Conservation (phyloP, 2,329 filamentous ascomycete genomes). For the Fusarium mundagurra region DNA sequence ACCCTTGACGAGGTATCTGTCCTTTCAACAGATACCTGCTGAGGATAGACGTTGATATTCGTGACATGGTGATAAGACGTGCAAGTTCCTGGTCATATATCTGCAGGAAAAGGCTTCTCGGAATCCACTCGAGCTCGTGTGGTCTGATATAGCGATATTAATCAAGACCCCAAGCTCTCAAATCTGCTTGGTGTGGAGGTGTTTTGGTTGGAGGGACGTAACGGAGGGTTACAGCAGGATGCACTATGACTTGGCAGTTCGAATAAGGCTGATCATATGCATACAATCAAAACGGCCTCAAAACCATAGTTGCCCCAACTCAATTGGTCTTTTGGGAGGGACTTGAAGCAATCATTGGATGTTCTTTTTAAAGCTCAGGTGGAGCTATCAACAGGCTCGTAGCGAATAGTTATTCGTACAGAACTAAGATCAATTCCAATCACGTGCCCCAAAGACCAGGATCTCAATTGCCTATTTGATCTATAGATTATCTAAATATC, state of each 20-base stretch:
- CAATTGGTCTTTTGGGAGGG: neutral
- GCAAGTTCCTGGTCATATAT: too few relatives aligned
- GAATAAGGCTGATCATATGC: neutral
- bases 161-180: neutral
- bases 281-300: neutral
- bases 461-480: neutral
- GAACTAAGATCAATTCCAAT: neutral
- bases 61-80: constrained; percentile 51
- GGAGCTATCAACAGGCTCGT: constrained; percentile 3
- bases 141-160: neutral
- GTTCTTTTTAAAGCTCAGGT: constrained; percentile 22
- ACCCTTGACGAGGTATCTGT: constrained; percentile 54
- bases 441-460: constrained; percentile 1
- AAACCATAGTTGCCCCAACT: neutral
- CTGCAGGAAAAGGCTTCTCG: neutral
- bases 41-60: constrained; percentile 55
- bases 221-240: constrained; percentile 2
- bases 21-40: constrained; percentile 61
- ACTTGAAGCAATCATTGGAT: neutral
- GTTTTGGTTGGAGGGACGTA: neutral
- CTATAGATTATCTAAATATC: neutral
- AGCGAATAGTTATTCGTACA: neutral
- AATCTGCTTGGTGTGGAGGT: neutral
- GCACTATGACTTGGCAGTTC: constrained; percentile 3
- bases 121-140: neutral